Base-by-base conservation (phyloP, 371 early-diverging fungal genomes). In the Mucor lusitanicus region DNA sequence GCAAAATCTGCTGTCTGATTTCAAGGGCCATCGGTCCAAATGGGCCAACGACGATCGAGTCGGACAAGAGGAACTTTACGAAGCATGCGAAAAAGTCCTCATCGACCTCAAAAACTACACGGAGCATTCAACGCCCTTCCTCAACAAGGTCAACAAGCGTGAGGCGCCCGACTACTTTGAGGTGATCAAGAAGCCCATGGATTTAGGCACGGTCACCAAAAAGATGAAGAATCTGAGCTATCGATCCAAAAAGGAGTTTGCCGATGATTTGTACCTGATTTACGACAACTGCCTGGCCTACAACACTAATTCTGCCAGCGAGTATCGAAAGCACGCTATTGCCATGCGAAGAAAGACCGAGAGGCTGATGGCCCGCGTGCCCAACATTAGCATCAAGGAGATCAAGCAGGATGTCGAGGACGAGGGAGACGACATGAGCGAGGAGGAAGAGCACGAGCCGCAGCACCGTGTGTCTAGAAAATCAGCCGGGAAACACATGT, bases 111-210 rank as follows among this genome's bases (percentile, higher is more conserved):
- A 91, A 72, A 87, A 88, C 55, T 91, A 89, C 67, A 88, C 89
- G 11, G 91, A 90, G 25, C 93, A 94, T 65, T 92, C 97, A 0
- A 75, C 82, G 6, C 97, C 97, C 3, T 99, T 99, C 75, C 80
- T 97, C 19, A 88, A 87, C 65, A 94, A 93, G 75, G 99, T 99
- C 27, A 91, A 87, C 71, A 93, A 94, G 67, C 90, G 93, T 27
- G 99, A 99, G 55, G 98, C 95, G 0, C 98, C 98, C 0, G 95
- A 97, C 79, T 99, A 99, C 72, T 94, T 91, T 81, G 94, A 94
- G 54, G 91, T 95, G 59, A 94, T 97, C 59, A 91, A 91, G 72
- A 78, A 89, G n/a, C 97, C 97, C 0, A 97, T 97, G 96, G 96
- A 96, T 83, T 76, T 97, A 8, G 90, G 91, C n/a, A 93, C 93